A percentile compares a stretch with the other conserved stretches of the same genome.
Conservation (phyloP, 176 grass and related monocot species). For the Poa pratensis region DNA sequence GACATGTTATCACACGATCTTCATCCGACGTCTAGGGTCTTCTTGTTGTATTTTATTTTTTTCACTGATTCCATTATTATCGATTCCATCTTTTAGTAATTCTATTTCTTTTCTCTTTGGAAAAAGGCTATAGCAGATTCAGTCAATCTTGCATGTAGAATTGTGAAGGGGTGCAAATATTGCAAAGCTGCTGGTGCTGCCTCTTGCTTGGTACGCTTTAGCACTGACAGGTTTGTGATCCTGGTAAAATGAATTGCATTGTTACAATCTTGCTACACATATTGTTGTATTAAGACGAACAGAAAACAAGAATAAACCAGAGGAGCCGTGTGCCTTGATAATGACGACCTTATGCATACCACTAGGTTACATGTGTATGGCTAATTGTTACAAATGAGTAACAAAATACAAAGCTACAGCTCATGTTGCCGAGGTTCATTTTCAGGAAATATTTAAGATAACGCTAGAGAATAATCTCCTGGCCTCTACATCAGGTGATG, state of each 20-base stretch:
- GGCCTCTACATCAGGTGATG: neutral
- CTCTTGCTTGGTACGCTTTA: conserved; percentile 81
- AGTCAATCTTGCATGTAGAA: conserved; percentile 74
- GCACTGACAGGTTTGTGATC: conserved; percentile 60
- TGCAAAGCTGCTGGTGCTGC: conserved; percentile 59
- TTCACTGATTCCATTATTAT: neutral
- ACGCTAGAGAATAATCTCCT: neutral
- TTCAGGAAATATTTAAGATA: neutral
- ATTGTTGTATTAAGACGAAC: neutral
- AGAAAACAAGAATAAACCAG: too few species aligned
- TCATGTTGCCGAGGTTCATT: neutral
- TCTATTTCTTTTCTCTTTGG: conserved; percentile 12
- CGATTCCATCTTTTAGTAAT: conserved; percentile 3
- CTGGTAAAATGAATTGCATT: conserved; percentile 8
- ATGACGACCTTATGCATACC: neutral
- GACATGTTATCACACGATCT: neutral
- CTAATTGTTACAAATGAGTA: conserved; percentile 2
- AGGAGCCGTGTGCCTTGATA: neutral
- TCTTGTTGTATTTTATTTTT: conserved; percentile 32
- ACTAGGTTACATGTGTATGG: neutral
- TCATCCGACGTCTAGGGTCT: too few species aligned
- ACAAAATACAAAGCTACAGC: neutral
- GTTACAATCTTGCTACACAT: neutral
- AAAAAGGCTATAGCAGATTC: conserved; percentile 66
- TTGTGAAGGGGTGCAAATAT: conserved; percentile 80